Base-by-base conservation (phyloP, 805 yeast species). In the Candida tammaniensis region DNA sequence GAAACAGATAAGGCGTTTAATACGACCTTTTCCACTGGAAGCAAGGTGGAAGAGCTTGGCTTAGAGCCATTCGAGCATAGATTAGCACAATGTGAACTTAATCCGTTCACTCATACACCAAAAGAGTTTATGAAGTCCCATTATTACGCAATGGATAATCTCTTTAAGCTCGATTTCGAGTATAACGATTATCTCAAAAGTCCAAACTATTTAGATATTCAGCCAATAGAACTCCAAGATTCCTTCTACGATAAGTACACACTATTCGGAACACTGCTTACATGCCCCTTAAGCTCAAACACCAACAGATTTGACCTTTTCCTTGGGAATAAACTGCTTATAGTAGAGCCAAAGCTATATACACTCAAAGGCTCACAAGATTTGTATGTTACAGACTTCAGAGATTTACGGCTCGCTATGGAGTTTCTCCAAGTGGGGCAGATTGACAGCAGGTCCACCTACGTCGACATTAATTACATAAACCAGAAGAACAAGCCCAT, bases 151-250 rank as follows among this genome's bases (percentile, higher is more conserved):
- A 59, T 64, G 57, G 50, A 55, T 26, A 50, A 56, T n/a, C 49
- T 76, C 2, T 79, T 76, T 45, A 57, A 60, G 26, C 49, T 71
- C 4, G 80, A 78, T 40, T 39, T 61, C 27, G 46, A 54, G 11
- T 74, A 61, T 50, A 45, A 45, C 12, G 46, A 57, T 4, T 62
- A 75, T 1, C 50, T 80, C 15, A 44, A 61, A 1, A 56, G 63
- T 35, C 82, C 84, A 2, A 17, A 38, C 0, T 58, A 72, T 46
- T 41, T 59, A 15, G 24, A 32, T n/a, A 56, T 51, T 3, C 46
- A 53, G 30, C 43, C 47, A 24, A 52, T 65, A 5, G 72, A 67
- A 40, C 39, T 64, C 14, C 45, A 52, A 3, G 34, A 32, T 8
- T 18, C 42, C 2, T 65, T 66, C 40, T 55, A 36, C 31, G 47